Percentiles rank a stretch among this genome's conserved stretches.
These are phyloP conservation scores for Kurtzmaniella quercitrusa DNA, from an alignment of 1,139 yeast species.

Conservation along the genomic window DNA sequence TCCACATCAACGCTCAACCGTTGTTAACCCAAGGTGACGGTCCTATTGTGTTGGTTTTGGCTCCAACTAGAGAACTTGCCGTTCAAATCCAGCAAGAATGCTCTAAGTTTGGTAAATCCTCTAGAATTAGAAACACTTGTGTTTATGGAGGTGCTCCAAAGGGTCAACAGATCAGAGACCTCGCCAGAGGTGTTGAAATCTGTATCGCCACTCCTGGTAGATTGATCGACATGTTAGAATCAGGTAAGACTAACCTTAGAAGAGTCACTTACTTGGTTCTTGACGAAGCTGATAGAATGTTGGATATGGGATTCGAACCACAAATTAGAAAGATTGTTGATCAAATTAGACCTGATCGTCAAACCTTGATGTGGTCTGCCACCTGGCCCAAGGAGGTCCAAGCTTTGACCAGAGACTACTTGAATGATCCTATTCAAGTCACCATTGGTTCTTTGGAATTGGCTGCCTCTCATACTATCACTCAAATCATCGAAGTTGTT, in stretches of 20 bases:
- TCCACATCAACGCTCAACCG: slow-evolving; percentile 97
- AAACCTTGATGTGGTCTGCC: slow-evolving; percentile 99
- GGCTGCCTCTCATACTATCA: slow-evolving; percentile 94
- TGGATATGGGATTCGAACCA: slow-evolving; percentile 97
- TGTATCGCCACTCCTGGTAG: slow-evolving; percentile 98
- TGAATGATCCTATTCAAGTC: slow-evolving; percentile 92
- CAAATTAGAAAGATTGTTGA: slow-evolving; percentile 93
- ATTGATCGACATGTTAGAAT: slow-evolving; percentile 94
- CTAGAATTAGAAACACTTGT: slow-evolving; percentile 95
- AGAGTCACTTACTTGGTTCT: slow-evolving; percentile 95
- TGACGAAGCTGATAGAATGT: slow-evolving; percentile 96
- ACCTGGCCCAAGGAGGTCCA: slow-evolving; percentile 99
- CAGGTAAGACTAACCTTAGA: slow-evolving; percentile 89
- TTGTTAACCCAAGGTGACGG: slow-evolving; percentile 91
- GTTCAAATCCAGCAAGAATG: slow-evolving; percentile 96
- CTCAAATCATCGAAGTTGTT: slow-evolving; percentile 87
- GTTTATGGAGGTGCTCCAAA: slow-evolving; percentile 99
- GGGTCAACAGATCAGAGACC: slow-evolving; percentile 95
- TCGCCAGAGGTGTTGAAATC: slow-evolving; percentile 92
- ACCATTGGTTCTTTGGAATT: slow-evolving; percentile 93
- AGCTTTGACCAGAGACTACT: slow-evolving; percentile 84
- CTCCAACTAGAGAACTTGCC: slow-evolving; percentile 98
- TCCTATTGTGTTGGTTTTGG: slow-evolving; percentile 91
- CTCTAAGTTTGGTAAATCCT: slow-evolving; percentile 85
- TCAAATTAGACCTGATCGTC: slow-evolving; percentile 96